These are phyloP conservation scores for Daldinia caldariorum DNA, from an alignment of 495 filamentous ascomycete species.

Conservation along the genomic window DNA sequence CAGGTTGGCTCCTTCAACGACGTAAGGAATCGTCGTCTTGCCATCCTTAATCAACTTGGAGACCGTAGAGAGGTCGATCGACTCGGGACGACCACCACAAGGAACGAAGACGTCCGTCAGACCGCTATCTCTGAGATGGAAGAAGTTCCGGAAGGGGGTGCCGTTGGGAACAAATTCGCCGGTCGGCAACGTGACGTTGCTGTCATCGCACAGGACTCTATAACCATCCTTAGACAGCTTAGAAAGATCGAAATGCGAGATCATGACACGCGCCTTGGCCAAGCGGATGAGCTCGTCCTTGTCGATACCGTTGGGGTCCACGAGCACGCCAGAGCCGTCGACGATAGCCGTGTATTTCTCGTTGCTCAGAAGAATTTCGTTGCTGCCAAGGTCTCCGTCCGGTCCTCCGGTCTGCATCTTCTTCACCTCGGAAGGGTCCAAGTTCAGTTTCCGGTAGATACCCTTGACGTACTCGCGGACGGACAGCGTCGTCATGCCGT, in stretches of 20 bases:
- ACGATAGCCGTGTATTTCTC: constrained; percentile 95
- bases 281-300: constrained; percentile 83
- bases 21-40: constrained; percentile 87
- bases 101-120: constrained; percentile 92
- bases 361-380: constrained; percentile 94
- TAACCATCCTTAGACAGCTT: constrained; percentile 91
- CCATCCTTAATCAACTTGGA: constrained; percentile 85
- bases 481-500: constrained; percentile 98
- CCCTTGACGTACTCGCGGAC: constrained; percentile 95
- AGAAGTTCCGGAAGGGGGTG: constrained; percentile 95
- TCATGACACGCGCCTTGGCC: constrained; percentile 88
- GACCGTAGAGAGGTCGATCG: constrained; percentile 89
- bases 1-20: constrained; percentile 96
- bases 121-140: constrained; percentile 81
- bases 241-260: constrained; percentile 82
- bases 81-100: constrained; percentile 95
- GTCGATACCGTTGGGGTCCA: constrained; percentile 89
- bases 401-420: constrained; percentile 99
- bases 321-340: constrained; percentile 93
- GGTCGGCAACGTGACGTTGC: constrained; percentile 81
- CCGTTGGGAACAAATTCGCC: constrained; percentile 91
- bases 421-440: constrained; percentile 81
- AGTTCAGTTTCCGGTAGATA: constrained; percentile 93
- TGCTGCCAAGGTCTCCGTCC: constrained; percentile 95
- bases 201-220: constrained; percentile 92